phyloP scores from a whole-genome alignment of 2,329 filamentous ascomycete genomes.

The Elsinoe fawcettii region DNA sequence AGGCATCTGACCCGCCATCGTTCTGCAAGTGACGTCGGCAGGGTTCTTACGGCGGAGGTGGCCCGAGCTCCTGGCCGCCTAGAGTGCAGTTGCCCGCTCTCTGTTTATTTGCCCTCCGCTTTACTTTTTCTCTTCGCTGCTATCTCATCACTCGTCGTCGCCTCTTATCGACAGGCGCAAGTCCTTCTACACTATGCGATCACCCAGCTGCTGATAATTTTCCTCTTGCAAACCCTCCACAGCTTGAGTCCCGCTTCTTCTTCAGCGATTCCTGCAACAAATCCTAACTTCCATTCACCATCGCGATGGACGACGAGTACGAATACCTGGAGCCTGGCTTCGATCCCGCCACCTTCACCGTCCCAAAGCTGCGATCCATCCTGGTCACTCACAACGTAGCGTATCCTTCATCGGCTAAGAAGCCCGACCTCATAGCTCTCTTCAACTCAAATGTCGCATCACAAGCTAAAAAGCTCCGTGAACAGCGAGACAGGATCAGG shows the following conservation, averaged over 20 bases:
- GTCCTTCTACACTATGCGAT: background rate
- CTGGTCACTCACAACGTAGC: conserved; percentile 79
- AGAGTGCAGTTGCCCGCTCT: background rate
- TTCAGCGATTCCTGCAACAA: background rate
- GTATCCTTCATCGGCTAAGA: conserved; percentile 87
- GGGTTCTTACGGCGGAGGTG: background rate
- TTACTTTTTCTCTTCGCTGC: conserved; percentile 1
- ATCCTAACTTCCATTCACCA: background rate
- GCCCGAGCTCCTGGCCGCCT: conserved; percentile 6
- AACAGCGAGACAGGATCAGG: conserved; percentile 68
- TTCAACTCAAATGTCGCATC: conserved; percentile 73
- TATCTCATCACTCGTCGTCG: background rate
- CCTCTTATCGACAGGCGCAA: background rate
- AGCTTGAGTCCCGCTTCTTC: background rate
- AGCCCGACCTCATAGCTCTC: conserved; percentile 75
- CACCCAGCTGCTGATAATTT: background rate
- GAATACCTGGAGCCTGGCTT: conserved; percentile 85
- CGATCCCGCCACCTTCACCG: conserved; percentile 72
- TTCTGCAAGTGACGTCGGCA: background rate
- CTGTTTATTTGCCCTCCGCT: conserved; percentile 11
- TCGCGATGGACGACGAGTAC: conserved; percentile 42
- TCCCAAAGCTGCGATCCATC: conserved; percentile 83
- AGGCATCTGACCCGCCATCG: background rate
- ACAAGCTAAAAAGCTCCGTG: conserved; percentile 67
- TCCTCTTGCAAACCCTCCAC: too few relatives aligned